A percentile compares a stretch with the other conserved stretches of the same genome.
phyloP scores from a whole-genome alignment of 306 rosid genomes.

The Begonia masoniana region DNA sequence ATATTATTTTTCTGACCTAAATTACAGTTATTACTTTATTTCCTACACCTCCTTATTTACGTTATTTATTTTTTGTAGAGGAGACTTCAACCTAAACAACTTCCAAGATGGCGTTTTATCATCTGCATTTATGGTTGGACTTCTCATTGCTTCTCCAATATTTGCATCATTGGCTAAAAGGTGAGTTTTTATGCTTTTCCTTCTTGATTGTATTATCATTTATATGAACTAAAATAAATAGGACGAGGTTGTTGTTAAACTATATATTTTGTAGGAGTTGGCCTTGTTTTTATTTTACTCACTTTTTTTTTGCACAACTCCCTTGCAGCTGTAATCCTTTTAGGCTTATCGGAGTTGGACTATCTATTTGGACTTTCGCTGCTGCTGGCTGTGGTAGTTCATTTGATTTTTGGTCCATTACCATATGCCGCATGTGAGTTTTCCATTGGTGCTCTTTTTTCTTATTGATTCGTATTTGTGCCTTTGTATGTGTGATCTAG shows the following conservation, averaged over 20 bases:
- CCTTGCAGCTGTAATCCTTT: conserved; percentile 69
- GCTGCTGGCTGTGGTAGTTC: conserved; percentile 47
- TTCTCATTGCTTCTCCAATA: conserved; percentile 76
- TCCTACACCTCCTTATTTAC: background rate
- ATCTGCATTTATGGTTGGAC: conserved; percentile 96
- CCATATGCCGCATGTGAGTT: conserved; percentile 67
- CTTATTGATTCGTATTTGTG: background rate
- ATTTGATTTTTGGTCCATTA: conserved; percentile 69
- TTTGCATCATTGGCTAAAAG: conserved; percentile 83
- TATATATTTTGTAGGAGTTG: background rate
- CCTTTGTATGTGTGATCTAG: background rate
- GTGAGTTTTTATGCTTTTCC: conserved; percentile 18
- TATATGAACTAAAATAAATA: background rate
- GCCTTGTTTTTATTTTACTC: conserved; percentile 3
- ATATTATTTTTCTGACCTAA: too few relatives aligned
- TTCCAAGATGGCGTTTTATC: conserved; percentile 86
- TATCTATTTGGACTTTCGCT: conserved; percentile 73
- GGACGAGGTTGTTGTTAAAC: background rate
- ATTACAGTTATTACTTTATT: background rate
- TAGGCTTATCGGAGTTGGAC: conserved; percentile 79
- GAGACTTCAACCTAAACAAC: conserved; percentile 75
- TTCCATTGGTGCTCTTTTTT: conserved; percentile 5
- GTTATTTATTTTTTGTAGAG: conserved; percentile 33
- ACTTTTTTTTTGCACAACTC: conserved; percentile 2
- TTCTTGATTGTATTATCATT: background rate